A percentile compares a stretch with the other conserved stretches of the same genome.
Evolutionary conservation across 106 monocot genomes (phyloP).

Genomic region (Phalaenopsis equestris): DNA sequence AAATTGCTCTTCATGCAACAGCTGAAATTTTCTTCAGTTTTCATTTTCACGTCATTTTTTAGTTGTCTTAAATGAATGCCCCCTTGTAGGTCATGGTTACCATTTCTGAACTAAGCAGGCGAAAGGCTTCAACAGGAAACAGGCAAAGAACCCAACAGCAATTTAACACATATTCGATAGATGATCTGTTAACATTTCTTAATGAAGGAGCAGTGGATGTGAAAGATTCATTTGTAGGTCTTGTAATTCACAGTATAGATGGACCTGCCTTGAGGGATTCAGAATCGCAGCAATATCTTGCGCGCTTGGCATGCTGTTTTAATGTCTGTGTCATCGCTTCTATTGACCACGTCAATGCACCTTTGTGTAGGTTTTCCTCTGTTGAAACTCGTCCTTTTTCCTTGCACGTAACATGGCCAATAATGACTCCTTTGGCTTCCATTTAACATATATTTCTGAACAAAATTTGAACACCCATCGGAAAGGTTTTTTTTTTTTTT

Average conservation of each 20-base stretch:
- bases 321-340: slow-evolving; percentile 69
- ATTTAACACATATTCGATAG: slow-evolving; percentile 46
- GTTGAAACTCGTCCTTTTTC: neutral
- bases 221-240: slow-evolving; percentile 49
- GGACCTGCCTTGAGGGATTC: slow-evolving; percentile 89
- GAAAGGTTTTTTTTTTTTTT: too few relatives aligned
- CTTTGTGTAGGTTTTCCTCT: slow-evolving; percentile 57
- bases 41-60: neutral
- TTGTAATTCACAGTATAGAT: slow-evolving; percentile 88
- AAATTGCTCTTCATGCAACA: too few relatives aligned
- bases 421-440: too few relatives aligned
- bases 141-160: slow-evolving; percentile 25
- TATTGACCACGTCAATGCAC: slow-evolving; percentile 88
- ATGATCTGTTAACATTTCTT: slow-evolving; percentile 62
- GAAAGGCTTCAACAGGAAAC: slow-evolving; percentile 30
- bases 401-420: neutral
- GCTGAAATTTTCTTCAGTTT: neutral
- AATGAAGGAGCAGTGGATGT: slow-evolving; percentile 28
- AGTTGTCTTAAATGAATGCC: neutral
- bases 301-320: slow-evolving; percentile 59
- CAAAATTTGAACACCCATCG: too few relatives aligned
- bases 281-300: slow-evolving; percentile 87
- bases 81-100: slow-evolving; percentile 47
- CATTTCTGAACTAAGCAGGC: slow-evolving; percentile 51
- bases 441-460: too few relatives aligned